These are phyloP conservation scores for Mucor saturninus DNA, from an alignment of 371 early-diverging fungal species.

Conservation along the genomic window DNA sequence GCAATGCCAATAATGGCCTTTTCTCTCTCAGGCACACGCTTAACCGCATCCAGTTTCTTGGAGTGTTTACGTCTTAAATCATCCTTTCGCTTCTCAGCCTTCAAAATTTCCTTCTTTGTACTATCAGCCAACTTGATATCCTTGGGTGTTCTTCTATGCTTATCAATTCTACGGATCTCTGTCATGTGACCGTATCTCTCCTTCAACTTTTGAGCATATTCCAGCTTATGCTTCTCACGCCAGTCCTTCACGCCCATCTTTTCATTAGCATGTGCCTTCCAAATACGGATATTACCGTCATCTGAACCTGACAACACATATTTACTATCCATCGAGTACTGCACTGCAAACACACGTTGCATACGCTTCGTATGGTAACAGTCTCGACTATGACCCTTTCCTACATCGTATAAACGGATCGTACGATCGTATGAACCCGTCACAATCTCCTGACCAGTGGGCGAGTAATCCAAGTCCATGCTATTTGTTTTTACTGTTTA, in stretches of 20 bases:
- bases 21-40: conserved; percentile 75
- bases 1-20: conserved; percentile 81
- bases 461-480: conserved; percentile 95
- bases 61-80: conserved; percentile 80
- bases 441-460: conserved; percentile 97
- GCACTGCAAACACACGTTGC: conserved; percentile 91
- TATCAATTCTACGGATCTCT: conserved; percentile 88
- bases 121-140: conserved; percentile 78
- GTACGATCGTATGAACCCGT: conserved; percentile 97
- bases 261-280: conserved; percentile 95
- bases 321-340: conserved; percentile 94
- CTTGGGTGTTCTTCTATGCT: conserved; percentile 87
- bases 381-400: conserved; percentile 88
- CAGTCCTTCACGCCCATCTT: conserved; percentile 80
- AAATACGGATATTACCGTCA: conserved; percentile 98
- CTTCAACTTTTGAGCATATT: conserved; percentile 89
- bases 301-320: conserved; percentile 98
- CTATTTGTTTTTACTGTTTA: conserved; percentile 36
- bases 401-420: conserved; percentile 88
- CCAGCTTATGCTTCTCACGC: conserved; percentile 83
- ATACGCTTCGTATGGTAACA: conserved; percentile 99
- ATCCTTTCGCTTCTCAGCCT: conserved; percentile 84
- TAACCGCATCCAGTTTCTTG: conserved; percentile 68
- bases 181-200: conserved; percentile 93
- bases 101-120: conserved; percentile 81